A percentile compares a stretch with the other conserved stretches of the same genome.
Evolutionary conservation across 2,329 filamentous ascomycete genomes (phyloP).

Genomic region (Apiospora malaysiana): DNA sequence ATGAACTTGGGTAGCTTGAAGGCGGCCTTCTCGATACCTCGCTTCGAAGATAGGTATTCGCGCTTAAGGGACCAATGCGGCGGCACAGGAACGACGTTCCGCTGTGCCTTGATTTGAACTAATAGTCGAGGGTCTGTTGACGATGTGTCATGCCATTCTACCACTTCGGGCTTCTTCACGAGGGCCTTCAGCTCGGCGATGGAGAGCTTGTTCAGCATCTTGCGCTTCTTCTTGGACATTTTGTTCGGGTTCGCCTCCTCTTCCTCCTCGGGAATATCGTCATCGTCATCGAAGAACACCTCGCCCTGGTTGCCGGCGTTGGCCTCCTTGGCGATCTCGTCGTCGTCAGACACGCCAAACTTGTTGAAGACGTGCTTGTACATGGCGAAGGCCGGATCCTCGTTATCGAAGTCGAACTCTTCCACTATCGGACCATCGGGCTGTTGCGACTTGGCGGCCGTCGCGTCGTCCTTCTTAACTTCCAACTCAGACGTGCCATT

Average conservation of each 20-base stretch:
- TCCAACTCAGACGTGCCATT: conserved; percentile 43
- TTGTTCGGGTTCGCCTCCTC: conserved; percentile 72
- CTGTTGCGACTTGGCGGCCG: conserved; percentile 42
- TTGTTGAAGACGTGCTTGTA: conserved; percentile 84
- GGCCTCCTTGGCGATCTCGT: conserved; percentile 67
- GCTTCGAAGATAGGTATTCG: conserved; percentile 95
- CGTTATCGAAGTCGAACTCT: conserved; percentile 59
- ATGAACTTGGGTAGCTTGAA: conserved; percentile 97
- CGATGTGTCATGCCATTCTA: conserved; percentile 96
- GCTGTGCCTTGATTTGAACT: conserved; percentile 92
- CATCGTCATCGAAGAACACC: conserved; percentile 81
- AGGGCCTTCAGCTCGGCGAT: conserved; percentile 95
- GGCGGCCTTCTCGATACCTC: conserved; percentile 93
- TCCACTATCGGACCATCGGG: conserved; percentile 51
- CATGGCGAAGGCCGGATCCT: conserved; percentile 81
- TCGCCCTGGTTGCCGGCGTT: conserved; percentile 80
- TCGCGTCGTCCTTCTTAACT: conserved; percentile 46
- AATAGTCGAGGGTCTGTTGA: conserved; percentile 87
- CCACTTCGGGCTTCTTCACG: conserved; percentile 88
- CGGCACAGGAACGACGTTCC: conserved; percentile 95
- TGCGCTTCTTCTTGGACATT: conserved; percentile 93
- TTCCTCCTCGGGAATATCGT: conserved; percentile 85
- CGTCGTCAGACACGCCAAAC: conserved; percentile 73
- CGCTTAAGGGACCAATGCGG: conserved; percentile 94
- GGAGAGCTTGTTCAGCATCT: conserved; percentile 88